Evolutionary conservation across 768 basidiomycete species (phyloP).

Genomic region (Paxillus involutus): DNA sequence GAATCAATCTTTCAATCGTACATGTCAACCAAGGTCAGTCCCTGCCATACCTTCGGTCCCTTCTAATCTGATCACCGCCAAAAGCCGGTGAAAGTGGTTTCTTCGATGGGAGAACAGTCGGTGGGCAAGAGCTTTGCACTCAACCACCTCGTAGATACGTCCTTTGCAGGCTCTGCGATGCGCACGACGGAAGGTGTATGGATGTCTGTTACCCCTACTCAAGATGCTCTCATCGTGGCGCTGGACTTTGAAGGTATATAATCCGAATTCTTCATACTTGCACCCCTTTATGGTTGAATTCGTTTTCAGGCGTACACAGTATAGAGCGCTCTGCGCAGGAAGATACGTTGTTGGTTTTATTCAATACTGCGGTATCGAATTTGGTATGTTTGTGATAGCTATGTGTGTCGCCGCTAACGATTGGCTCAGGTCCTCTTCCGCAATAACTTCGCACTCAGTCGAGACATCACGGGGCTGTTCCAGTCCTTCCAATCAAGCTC

Average conservation of each 20-base stretch:
- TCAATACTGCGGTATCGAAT: slow-evolving; percentile 67
- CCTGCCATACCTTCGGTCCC: fast-evolving
- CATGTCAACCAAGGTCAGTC: slow-evolving; percentile 50
- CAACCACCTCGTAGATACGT: too few species aligned
- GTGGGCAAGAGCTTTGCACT: too few species aligned
- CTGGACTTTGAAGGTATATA: too few species aligned
- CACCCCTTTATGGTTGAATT: too few species aligned
- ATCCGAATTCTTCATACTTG: too few species aligned
- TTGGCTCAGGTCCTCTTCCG: slow-evolving; percentile 49
- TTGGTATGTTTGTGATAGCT: slow-evolving; percentile 37
- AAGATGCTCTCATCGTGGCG: too few species aligned
- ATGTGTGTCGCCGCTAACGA: background rate
- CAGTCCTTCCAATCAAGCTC: slow-evolving; percentile 55
- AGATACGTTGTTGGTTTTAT: slow-evolving; percentile 60
- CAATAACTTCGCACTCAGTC: slow-evolving; percentile 57
- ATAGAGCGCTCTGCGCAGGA: slow-evolving; percentile 65
- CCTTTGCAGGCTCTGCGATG: too few species aligned
- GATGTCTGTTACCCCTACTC: too few species aligned
- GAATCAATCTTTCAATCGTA: slow-evolving; percentile 65
- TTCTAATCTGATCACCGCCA: background rate
- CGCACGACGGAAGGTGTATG: too few species aligned
- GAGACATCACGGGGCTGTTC: slow-evolving; percentile 55
- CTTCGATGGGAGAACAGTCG: slow-evolving; percentile 25
- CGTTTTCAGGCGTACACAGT: slow-evolving; percentile 54
- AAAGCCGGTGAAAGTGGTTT: slow-evolving; percentile 63